Percentiles rank a stretch among this genome's conserved stretches.
Evolutionary conservation across 331 rosid species (phyloP).

Genomic region (Quercus tomentella): DNA sequence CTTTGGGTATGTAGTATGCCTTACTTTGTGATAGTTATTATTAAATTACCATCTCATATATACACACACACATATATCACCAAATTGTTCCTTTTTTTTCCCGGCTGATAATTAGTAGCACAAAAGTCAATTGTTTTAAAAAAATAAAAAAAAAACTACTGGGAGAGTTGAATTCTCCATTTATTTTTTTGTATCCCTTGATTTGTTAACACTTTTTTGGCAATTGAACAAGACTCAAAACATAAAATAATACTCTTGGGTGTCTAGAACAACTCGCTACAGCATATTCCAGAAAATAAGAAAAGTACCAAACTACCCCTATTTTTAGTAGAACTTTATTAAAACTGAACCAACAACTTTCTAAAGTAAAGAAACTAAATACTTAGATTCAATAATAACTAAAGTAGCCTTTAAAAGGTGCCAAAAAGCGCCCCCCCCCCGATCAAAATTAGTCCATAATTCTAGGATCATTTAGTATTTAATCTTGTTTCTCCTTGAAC

Average conservation of each 20-base stretch:
- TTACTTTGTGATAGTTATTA: neutral
- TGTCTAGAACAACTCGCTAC: no score
- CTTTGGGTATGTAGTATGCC: slow-evolving; percentile 61
- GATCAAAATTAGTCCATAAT: no score
- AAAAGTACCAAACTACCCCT: no score
- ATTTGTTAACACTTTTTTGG: neutral
- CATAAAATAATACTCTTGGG: neutral
- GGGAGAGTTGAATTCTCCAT: neutral
- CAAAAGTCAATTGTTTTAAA: neutral
- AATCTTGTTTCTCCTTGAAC: no score
- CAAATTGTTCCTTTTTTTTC: neutral
- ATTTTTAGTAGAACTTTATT: no score
- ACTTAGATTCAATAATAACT: no score
- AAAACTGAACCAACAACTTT: no score
- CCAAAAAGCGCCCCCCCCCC: no score
- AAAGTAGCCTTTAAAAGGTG: no score
- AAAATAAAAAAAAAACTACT: neutral
- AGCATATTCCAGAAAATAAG: no score
- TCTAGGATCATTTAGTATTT: no score
- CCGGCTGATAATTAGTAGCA: neutral
- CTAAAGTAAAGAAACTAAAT: no score
- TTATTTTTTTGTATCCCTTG: neutral
- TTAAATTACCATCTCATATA: neutral
- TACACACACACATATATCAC: neutral
- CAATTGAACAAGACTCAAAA: neutral